Evolutionary conservation across 257 asterid genomes (phyloP), one percentile per base, ranked within the genome.

Genomic region (Jacaranda copaia): DNA sequence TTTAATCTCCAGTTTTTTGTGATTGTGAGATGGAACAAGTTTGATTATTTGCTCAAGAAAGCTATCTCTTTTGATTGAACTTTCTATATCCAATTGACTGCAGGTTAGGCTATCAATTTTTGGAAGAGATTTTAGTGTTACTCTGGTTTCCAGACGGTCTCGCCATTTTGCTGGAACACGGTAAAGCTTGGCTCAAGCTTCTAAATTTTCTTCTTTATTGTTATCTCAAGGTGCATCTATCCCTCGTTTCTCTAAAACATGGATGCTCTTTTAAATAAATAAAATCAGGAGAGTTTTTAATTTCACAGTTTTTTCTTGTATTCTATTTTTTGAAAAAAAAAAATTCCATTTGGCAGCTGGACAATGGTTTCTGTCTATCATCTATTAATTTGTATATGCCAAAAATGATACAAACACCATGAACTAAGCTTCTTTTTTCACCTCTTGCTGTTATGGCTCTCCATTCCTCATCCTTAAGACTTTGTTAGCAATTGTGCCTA

Each of bases 101-200:
- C 91, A 96, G 99, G 89, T 88, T 58, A 90, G 97, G 78, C 84
- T 91, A 52, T 90, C 99, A 75, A 88, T 96, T 76, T 96, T 96
- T 79, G 99, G 99, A 82, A 87, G 98, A 83, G 98, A 96, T 83
- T 93, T 96, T 80, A 88, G 93, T 75, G 95, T 90, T 71, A 76
- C 97, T 83, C 82, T 96, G 81, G 62, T 93, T 83, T 91, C 99
- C 76, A 93, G 99, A 78, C 97, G 99, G 69, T 96, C 99, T 79
- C 96, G 99, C 76, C 99, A 96, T 83, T 96, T 96, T 89, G 99
- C 99, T 49, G 99, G 99, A 73, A 96, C 99, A 73, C 99, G 99
- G 99, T 96, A 88, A 60, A 81, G 56, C 70, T 46, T 68, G 9
- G 59, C 65, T 77, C 13, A 72, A 56, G 75, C 70, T 79, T 40